These are phyloP conservation scores for Cercospora beticola DNA, from an alignment of 2,329 filamentous ascomycete genomes.

Conservation along the genomic window DNA sequence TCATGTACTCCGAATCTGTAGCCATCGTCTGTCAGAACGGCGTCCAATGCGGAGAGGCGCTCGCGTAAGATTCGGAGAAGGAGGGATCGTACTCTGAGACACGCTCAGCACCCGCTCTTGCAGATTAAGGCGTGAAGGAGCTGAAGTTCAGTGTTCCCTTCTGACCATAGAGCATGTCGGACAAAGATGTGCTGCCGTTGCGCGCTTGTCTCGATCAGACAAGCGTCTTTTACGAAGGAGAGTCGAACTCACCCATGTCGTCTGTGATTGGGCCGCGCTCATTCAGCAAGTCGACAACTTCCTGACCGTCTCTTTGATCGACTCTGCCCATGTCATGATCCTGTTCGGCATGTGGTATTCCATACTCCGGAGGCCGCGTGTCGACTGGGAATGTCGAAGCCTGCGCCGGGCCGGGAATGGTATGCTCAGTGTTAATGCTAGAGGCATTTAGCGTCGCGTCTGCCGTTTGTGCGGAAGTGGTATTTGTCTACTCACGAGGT, in stretches of 20 bases:
- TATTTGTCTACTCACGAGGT: conserved; percentile 32
- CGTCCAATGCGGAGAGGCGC: conserved; percentile 19
- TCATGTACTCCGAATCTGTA: conserved; percentile 29
- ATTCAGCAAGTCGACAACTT: conserved; percentile 37
- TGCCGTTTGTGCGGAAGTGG: conserved; percentile 28
- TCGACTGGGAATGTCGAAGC: conserved; percentile 29
- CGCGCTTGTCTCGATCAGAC: conserved; percentile 25
- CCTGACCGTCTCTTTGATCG: conserved; percentile 35
- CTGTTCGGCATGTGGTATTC: conserved; percentile 30
- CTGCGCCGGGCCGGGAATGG: conserved; percentile 30
- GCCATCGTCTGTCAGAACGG: conserved; percentile 17
- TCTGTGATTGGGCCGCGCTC: conserved; percentile 24
- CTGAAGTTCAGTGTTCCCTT: conserved; percentile 20
- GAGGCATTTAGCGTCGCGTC: conserved; percentile 32
- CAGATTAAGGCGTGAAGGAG: conserved; percentile 15
- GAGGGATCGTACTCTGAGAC: conserved; percentile 25
- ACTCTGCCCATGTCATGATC: conserved; percentile 33
- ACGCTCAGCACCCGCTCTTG: conserved; percentile 16
- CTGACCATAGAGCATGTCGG: conserved; percentile 32
- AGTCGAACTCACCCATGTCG: conserved; percentile 31
- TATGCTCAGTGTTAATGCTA: conserved; percentile 24
- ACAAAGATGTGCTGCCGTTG: conserved; percentile 24
- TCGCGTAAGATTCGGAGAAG: conserved; percentile 21
- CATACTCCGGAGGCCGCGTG: conserved; percentile 29
- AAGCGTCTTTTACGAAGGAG: conserved; percentile 10